phyloP scores from a whole-genome alignment of 2,329 filamentous ascomycete genomes.

The Botryotinia convoluta region DNA sequence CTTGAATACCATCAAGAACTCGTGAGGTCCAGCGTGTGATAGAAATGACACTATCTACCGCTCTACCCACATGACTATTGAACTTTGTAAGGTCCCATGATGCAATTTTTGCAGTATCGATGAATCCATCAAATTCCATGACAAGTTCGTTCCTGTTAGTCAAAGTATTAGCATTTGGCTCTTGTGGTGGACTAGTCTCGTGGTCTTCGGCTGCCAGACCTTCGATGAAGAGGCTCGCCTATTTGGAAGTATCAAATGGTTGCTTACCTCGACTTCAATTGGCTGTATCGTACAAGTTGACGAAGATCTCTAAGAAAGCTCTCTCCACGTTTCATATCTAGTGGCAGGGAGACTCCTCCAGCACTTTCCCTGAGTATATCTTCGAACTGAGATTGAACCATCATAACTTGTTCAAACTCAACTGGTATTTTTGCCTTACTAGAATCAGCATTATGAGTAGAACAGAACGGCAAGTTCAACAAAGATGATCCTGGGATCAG shows the following conservation, averaged over 20 bases:
- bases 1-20: constrained; percentile 37
- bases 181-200: not conserved
- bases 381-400: constrained; percentile 72
- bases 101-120: constrained; percentile 63
- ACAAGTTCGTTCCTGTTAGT: constrained; percentile 63
- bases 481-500: constrained; percentile 63
- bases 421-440: constrained; percentile 32
- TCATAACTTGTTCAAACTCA: constrained; percentile 74
- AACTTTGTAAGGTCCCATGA: constrained; percentile 69
- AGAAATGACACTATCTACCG: constrained; percentile 70
- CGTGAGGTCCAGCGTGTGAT: constrained; percentile 75
- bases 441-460: constrained; percentile 28
- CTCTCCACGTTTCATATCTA: constrained; percentile 78
- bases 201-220: not conserved
- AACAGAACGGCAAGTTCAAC: constrained; percentile 64
- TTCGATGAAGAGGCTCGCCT: not conserved
- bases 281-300: constrained; percentile 68
- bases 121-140: constrained; percentile 72
- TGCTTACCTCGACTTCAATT: constrained; percentile 53
- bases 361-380: constrained; percentile 67
- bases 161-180: constrained; percentile 7
- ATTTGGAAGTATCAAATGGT: not conserved
- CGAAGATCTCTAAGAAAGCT: constrained; percentile 71
- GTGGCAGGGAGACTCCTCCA: constrained; percentile 63
- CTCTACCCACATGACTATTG: constrained; percentile 71